phyloP scores from a whole-genome alignment of 768 basidiomycete species.

The Suillus luteus region DNA sequence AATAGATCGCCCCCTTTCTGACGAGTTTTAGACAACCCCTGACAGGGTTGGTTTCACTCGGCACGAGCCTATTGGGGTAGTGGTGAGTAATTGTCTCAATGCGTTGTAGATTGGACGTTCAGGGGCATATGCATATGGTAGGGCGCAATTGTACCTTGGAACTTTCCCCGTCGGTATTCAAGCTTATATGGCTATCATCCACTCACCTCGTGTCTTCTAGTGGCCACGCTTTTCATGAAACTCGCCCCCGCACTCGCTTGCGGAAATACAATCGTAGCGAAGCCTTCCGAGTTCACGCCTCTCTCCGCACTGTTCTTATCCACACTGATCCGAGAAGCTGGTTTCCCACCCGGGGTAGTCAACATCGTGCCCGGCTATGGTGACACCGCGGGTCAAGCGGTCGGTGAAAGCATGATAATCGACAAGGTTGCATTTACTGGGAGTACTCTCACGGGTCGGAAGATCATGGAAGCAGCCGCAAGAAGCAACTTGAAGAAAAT shows the following conservation, averaged over 20 bases:
- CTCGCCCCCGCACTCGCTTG: constrained; percentile 75
- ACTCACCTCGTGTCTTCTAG: constrained; percentile 19
- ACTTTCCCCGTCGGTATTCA: constrained; percentile 45
- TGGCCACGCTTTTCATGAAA: constrained; percentile 73
- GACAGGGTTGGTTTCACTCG: constrained; percentile 51
- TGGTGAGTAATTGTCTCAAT: constrained; percentile 52
- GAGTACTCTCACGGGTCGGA: constrained; percentile 76
- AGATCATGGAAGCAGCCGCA: constrained; percentile 77
- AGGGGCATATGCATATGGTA: constrained; percentile 12
- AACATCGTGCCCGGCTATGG: constrained; percentile 81
- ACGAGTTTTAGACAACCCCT: constrained; percentile 30
- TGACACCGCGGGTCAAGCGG: constrained; percentile 67
- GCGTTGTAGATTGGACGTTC: constrained; percentile 49
- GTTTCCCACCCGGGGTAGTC: constrained; percentile 76
- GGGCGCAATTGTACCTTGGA: constrained; percentile 68
- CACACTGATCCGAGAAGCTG: constrained; percentile 63
- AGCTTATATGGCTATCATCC: background rate
- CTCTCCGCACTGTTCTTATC: constrained; percentile 56
- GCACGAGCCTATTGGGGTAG: constrained; percentile 63
- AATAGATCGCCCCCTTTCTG: background rate
- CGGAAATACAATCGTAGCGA: constrained; percentile 78
- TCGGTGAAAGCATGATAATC: constrained; percentile 63
- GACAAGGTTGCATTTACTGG: constrained; percentile 87
- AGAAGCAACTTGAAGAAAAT: constrained; percentile 82
- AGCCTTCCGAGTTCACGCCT: constrained; percentile 82